phyloP scores from a whole-genome alignment of 345 rosid species.

The Arabidopsis suecica region DNA sequence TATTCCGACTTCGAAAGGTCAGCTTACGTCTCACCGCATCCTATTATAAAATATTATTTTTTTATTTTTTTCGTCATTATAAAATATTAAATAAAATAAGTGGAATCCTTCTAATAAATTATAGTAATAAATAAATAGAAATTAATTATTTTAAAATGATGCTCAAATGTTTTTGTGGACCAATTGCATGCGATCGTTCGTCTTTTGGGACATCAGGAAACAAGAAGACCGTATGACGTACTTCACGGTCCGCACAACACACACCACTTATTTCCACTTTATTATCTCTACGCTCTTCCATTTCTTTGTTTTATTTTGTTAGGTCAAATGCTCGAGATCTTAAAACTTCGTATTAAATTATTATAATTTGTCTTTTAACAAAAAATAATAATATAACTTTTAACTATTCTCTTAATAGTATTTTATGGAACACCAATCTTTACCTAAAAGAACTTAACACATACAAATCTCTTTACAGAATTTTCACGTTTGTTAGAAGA shows the following conservation, averaged over 20 bases:
- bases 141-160: neutral
- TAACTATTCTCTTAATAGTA: neutral
- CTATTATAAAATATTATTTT: neutral
- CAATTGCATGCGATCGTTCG: constrained; percentile 37
- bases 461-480: neutral
- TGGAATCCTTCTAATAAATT: constrained; percentile 9
- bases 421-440: constrained; percentile 9
- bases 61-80: no score
- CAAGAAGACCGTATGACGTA: constrained; percentile 41
- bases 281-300: constrained; percentile 8
- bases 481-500: no score
- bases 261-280: constrained; percentile 40
- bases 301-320: constrained; percentile 22
- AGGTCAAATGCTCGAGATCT: constrained; percentile 20
- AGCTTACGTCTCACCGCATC: constrained; percentile 43
- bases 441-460: neutral
- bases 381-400: neutral
- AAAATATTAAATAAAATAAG: constrained; percentile 7
- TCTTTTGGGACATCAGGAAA: constrained; percentile 39
- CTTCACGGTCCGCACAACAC: constrained; percentile 37
- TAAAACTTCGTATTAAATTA: neutral
- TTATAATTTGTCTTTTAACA: neutral
- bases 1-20: constrained; percentile 46
- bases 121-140: neutral
- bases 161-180: constrained; percentile 31